Evolutionary conservation across 2,329 filamentous ascomycete genomes (phyloP), one percentile per base, ranked within the genome.

Genomic region (Tolypocladium nubicola): DNA sequence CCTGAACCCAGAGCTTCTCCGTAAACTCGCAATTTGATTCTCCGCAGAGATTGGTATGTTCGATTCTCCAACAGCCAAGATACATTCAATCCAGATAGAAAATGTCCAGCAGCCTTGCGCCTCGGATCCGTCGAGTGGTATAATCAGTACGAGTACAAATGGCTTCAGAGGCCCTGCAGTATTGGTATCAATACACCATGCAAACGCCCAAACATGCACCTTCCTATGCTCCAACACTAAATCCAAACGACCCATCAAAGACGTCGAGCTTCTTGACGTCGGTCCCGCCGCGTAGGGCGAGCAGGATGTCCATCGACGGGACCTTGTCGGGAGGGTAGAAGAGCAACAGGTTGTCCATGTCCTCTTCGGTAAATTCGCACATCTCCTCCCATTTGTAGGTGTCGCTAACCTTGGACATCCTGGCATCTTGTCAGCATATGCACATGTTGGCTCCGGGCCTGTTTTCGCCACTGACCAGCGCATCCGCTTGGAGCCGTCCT

Each of bases 361-460:
- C 92, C 65, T 87, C 82, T 54, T 94, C 89, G 23, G 82, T 84
- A 80, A 97, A 85, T 39, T 83, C 81, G 63, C 90, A 92, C 63
- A 97, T 82, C 61, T 97, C 88, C 60, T 95, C 87, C 70, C 95
- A 83, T 56, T 80, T 86, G 79, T 93, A 97, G 40, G 85, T 79
- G 64, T 97, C 90, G 74, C 92, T 97, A 40, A 97, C 89, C 62
- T 84, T 87, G 53, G 86, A 90, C 89, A 97, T 97, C 91, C 88
- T 90, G 61, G 7, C 13, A 21, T 26, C 16, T 23, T 11, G 55
- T 61, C 19, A 59, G 52, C 23, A 50, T 13, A 4, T 19, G 47
- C 9, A 16, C 13, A 5, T 43, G 55, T 53, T 58, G 19, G 14
- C 49, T 11, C 11, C 10, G 14, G 35, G 21, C 21, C 1, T 50